Percentiles rank a stretch among this genome's conserved stretches.
These are phyloP conservation scores for Pulveroboletus sp. DNA, from an alignment of 768 basidiomycete species.

Conservation along the genomic window DNA sequence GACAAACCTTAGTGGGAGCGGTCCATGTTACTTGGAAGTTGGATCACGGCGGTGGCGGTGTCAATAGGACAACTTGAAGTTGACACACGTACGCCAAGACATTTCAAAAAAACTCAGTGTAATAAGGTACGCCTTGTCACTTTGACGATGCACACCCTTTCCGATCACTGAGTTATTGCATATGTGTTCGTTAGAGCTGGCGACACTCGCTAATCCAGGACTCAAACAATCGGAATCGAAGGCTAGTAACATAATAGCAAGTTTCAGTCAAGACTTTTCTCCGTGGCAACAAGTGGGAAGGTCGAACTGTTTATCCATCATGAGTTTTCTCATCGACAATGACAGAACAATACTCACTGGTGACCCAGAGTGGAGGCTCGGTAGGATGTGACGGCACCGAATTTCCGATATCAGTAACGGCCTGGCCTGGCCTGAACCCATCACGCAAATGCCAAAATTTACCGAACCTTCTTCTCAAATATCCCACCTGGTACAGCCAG, in stretches of 20 bases:
- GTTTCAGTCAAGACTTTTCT: too few species aligned
- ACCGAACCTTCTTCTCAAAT: constrained; percentile 7
- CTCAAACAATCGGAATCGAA: background rate
- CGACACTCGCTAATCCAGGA: background rate
- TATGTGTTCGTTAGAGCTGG: background rate
- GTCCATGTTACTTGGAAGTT: too few species aligned
- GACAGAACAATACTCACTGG: too few species aligned
- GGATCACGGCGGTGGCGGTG: too few species aligned
- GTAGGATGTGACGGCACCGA: too few species aligned
- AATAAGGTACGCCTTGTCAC: background rate
- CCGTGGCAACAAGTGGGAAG: background rate
- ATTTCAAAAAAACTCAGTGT: too few species aligned
- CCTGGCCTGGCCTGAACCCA: background rate
- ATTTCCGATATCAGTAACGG: constrained; percentile 1
- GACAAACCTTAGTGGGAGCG: too few species aligned
- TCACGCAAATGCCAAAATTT: constrained; percentile 3
- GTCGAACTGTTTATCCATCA: too few species aligned
- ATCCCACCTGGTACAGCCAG: background rate
- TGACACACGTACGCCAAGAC: too few species aligned
- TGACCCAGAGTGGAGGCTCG: too few species aligned
- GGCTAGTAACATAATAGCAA: too few species aligned
- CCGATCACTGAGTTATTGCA: background rate
- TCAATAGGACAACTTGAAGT: too few species aligned
- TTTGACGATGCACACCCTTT: background rate
- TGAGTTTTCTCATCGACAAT: background rate